Percentiles rank a stretch among this genome's conserved stretches.
These are phyloP conservation scores for Hapsidospora chrysogenum DNA, from an alignment of 495 filamentous ascomycete species.

Conservation along the genomic window DNA sequence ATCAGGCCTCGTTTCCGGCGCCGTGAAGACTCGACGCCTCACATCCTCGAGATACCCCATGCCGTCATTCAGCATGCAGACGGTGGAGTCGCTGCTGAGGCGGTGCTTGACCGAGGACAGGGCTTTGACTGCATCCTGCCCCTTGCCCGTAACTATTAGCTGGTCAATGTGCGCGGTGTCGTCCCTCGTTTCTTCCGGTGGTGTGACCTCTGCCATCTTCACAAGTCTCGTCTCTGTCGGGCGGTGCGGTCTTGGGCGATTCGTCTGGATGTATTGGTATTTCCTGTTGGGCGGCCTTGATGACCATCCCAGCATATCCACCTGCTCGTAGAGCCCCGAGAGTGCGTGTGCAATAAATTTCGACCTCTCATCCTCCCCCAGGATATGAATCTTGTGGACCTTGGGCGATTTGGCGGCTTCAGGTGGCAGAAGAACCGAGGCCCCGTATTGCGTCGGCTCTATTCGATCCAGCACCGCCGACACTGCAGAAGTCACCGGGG, in stretches of 20 bases:
- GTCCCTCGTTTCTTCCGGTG: conserved; percentile 15
- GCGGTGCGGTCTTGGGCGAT: conserved; percentile 11
- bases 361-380: conserved; percentile 32
- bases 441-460: conserved; percentile 1
- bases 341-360: conserved; percentile 33
- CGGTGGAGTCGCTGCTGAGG: conserved; percentile 53
- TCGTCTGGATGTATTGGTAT: conserved; percentile 16
- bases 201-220: conserved; percentile 7
- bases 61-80: conserved; percentile 70
- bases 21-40: conserved; percentile 47
- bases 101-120: conserved; percentile 43
- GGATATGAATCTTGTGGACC: conserved; percentile 25
- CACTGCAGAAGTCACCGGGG: too few species aligned
- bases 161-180: conserved; percentile 43
- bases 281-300: neutral
- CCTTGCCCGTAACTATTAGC: conserved; percentile 56
- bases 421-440: neutral
- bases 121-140: conserved; percentile 34
- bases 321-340: conserved; percentile 8
- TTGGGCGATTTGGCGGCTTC: conserved; percentile 1
- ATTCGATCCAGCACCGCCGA: too few species aligned
- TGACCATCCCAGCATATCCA: conserved; percentile 7
- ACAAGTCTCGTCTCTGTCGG: conserved; percentile 13
- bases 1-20: conserved; percentile 44
- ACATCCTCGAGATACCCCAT: conserved; percentile 67